These are phyloP conservation scores for Pythium dissimile DNA, from an alignment of 352 stramenopile species.

Conservation along the genomic window DNA sequence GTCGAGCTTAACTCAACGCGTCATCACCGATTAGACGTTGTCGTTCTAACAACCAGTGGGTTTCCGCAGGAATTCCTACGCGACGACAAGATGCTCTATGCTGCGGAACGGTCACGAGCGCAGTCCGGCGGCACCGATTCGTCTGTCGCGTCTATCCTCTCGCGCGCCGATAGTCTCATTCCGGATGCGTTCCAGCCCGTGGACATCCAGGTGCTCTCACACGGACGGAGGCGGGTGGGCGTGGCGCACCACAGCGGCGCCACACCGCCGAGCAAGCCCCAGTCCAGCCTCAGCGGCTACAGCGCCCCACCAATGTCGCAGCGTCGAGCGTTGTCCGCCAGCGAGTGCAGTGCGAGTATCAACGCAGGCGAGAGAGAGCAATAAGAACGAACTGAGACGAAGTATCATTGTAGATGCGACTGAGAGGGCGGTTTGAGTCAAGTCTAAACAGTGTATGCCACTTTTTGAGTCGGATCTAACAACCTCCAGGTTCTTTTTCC, in stretches of 20 bases:
- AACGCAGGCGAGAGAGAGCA: slow-evolving; percentile 4
- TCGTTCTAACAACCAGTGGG: slow-evolving; percentile 6
- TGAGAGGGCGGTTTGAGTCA: background rate
- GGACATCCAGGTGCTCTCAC: slow-evolving; percentile 32
- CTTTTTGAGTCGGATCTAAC: background rate
- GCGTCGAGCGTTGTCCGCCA: background rate
- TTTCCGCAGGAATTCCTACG: slow-evolving; percentile 17
- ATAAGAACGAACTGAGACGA: background rate
- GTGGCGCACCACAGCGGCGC: slow-evolving; percentile 18
- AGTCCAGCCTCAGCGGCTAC: background rate
- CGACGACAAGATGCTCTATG: slow-evolving; percentile 20
- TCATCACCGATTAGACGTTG: slow-evolving; percentile 24
- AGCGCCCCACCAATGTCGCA: slow-evolving; percentile 4
- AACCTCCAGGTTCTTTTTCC: background rate
- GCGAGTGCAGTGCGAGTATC: slow-evolving; percentile 2
- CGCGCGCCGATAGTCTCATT: slow-evolving; percentile 23
- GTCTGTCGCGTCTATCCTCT: slow-evolving; percentile 30
- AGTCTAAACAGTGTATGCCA: background rate
- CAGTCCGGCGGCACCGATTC: slow-evolving; percentile 24
- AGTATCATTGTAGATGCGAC: no score
- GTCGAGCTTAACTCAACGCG: background rate
- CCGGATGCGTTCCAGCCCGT: slow-evolving; percentile 31
- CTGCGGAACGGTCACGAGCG: slow-evolving; percentile 21
- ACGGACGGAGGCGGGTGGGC: slow-evolving; percentile 16
- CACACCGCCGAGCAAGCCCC: slow-evolving; percentile 19